Base-by-base conservation (phyloP, 2,329 filamentous ascomycete species). In the Trichophyton benhamiae region DNA sequence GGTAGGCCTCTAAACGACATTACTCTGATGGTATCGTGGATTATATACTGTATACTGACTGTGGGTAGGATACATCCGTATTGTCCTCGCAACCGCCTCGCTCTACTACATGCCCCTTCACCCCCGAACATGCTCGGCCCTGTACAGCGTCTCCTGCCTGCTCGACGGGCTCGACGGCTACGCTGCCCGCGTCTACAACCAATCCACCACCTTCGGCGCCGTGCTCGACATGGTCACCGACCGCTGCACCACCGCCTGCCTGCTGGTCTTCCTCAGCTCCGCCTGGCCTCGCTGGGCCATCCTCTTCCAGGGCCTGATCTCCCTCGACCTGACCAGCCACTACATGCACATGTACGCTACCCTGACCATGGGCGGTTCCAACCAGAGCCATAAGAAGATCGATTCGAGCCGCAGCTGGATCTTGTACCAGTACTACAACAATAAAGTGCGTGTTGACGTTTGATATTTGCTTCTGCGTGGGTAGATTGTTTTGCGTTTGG, bases 311-410 rank as follows among this genome's bases (percentile, higher is more conserved):
- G 84, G 87, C 52, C 78, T 99, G 71, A 96, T 99, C 74, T 88
- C 87, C 61, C 78, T 99, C 69, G 94, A 99, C 75, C 82, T 99
- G 66, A 88, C 94, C 30, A 96, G 91, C 73, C 94, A 99, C 76
- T 99, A 97, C 74, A 92, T 97, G 80, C 94, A 99, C 78, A 99
- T 99, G 94, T 97, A 95, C 73, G 89, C 91, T 11, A 96, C 91
- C 0, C 79, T 96, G 70, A 86, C 87, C 66, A 94, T 96, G 84
- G 90, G 88, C 60, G 90, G 89, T 60, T 82, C 84, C 60, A 83
- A 85, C 17, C 79, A 83, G 68, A 89, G 91, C 78, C 94, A 99
- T 79, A 99, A 99, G 84, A 91, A 88, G 68, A 86, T 99, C 59
- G 90, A 95, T 72, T 87, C 88, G 75, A 88, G 83, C 72, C 81